Evolutionary conservation across 257 asterid species (phyloP), one percentile per base, ranked within the genome.

Genomic region (Fraxinus quadrangulata): DNA sequence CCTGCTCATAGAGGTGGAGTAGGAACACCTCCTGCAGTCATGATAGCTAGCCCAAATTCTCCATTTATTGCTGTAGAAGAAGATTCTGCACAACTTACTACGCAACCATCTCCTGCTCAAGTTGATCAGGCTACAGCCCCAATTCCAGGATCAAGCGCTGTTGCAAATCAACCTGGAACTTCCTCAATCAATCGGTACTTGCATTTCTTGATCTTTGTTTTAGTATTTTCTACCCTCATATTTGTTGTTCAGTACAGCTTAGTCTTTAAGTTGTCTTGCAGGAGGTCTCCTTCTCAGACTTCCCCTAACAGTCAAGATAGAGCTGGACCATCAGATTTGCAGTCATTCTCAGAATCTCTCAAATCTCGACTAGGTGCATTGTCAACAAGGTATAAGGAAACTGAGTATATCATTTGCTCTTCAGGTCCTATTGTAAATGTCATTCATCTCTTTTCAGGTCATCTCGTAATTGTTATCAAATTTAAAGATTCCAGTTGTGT

Each of bases 301-400:
- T 84, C 86, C 47, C 89, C 90, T 10, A 74, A 79, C 76, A 81
- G 68, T 72, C 91, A 84, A 81, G 87, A 88, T 74, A 80, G 85
- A 79, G 89, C 88, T 36, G 91, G 92, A 75, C 83, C 92, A 23
- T 90, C 92, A 19, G 92, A 85, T 72, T 72, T 90, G 39, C 91
- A 86, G 79, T 81, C 91, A 34, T 78, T 90, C 34, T 83, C 92
- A 13, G 95, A 88, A 31, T 85, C 89, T 71, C 28, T 90, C 34
- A 90, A 90, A 75, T 85, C 89, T 13, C 90, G 91, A 14, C 56
- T 90, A 69, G 69, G 80, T 84, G 80, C 92, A 39, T 73, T 87
- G 75, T 88, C 95, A 72, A 76, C 74, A 76, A 90, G 90, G 95
- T 88, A 87, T 11, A 13, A 65, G 30, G 65, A 36, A 42, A 14